Percentiles rank a stretch among this genome's conserved stretches.
Conservation (phyloP, 805 yeast genomes). For the Spathaspora sp. region DNA sequence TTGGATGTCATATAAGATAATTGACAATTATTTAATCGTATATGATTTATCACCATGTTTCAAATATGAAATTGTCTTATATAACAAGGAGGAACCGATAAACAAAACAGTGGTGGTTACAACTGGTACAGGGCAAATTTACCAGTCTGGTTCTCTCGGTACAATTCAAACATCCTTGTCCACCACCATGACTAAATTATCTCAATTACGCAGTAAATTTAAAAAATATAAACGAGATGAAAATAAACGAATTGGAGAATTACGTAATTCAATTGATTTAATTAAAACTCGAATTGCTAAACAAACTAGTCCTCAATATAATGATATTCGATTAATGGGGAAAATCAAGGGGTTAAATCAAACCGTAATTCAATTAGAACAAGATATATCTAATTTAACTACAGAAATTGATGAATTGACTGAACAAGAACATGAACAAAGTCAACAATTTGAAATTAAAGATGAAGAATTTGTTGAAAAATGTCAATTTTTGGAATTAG, state of each 20-base stretch:
- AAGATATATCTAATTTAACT: slow-evolving; percentile 26
- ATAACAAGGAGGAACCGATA: slow-evolving; percentile 11
- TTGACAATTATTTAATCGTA: slow-evolving; percentile 18
- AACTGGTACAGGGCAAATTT: not conserved
- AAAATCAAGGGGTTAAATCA: slow-evolving; percentile 39
- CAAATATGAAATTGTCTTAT: slow-evolving; percentile 30
- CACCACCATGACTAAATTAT: slow-evolving; percentile 25
- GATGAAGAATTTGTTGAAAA: slow-evolving; percentile 16
- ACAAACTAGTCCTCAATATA: slow-evolving; percentile 15
- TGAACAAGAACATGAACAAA: slow-evolving; percentile 9
- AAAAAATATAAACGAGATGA: slow-evolving; percentile 37
- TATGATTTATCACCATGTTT: slow-evolving; percentile 35
- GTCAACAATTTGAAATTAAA: slow-evolving; percentile 13
- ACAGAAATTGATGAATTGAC: slow-evolving; percentile 13
- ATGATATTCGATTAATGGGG: slow-evolving; percentile 30
- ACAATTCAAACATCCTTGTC: slow-evolving; percentile 32
- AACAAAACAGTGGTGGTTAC: slow-evolving; percentile 14
- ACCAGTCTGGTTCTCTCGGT: not conserved
- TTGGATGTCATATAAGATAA: slow-evolving; percentile 28
- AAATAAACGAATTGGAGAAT: slow-evolving; percentile 28
- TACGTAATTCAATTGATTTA: slow-evolving; percentile 29
- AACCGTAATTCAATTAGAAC: slow-evolving; percentile 34
- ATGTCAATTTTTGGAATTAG: slow-evolving; percentile 19
- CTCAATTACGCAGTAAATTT: slow-evolving; percentile 17
- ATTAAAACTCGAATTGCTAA: slow-evolving; percentile 29